Conservation (phyloP, 73 alveolate species). For the Diophrys sp. region DNA sequence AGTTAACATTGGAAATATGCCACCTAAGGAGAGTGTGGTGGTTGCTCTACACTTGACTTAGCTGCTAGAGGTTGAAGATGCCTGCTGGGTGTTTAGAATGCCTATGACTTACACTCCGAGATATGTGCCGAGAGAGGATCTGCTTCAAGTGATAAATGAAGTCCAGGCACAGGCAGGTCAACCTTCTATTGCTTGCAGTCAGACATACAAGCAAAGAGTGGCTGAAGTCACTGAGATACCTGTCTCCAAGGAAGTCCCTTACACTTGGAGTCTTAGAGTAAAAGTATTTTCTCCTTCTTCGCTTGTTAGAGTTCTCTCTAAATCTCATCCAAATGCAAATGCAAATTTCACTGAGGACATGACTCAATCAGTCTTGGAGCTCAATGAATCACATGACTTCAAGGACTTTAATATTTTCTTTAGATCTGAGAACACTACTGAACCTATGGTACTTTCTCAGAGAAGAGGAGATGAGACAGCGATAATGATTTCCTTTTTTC, state of each 20-base stretch:
- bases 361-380: too few species aligned
- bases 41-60: constrained; percentile 16
- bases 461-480: constrained; percentile 10
- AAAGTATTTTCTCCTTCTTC: constrained; percentile 1
- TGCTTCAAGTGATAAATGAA: background rate
- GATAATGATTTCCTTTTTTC: background rate
- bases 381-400: too few species aligned
- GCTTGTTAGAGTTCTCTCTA: constrained; percentile 11
- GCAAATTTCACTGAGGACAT: too few species aligned
- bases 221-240: background rate
- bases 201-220: background rate
- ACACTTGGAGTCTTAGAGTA: constrained; percentile 5
- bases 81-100: constrained; percentile 28
- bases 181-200: background rate
- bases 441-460: constrained; percentile 8
- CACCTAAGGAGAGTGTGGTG: constrained; percentile 32
- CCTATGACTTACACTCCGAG: constrained; percentile 27
- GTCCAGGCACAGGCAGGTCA: background rate
- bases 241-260: constrained; percentile 7
- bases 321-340: background rate
- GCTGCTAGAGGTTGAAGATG: constrained; percentile 43
- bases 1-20: constrained; percentile 53
- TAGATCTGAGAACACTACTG: constrained; percentile 6
- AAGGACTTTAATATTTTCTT: constrained; percentile 1
- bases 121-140: constrained; percentile 7